A percentile compares a stretch with the other conserved stretches of the same genome.
phyloP scores from a whole-genome alignment of 1,284 basidiomycete species.

The Macrocybe sp. region DNA sequence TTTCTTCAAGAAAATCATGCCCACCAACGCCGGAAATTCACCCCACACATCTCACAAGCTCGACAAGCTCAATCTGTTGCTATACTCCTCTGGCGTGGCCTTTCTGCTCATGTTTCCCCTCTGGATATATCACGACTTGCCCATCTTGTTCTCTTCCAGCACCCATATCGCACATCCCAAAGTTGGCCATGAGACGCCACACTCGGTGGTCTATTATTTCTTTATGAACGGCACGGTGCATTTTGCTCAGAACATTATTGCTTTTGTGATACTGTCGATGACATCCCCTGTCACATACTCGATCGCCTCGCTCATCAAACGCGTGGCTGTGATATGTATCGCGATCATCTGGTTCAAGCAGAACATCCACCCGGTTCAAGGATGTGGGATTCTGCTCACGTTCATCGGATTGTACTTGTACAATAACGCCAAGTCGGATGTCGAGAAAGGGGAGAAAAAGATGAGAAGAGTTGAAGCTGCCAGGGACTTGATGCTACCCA shows the following conservation, averaged over 20 bases:
- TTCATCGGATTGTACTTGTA: conserved; percentile 95
- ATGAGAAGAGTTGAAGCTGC: conserved; percentile 81
- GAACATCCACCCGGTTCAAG: conserved; percentile 81
- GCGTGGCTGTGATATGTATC: conserved; percentile 96
- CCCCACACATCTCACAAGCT: conserved; percentile 66
- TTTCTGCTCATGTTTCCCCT: conserved; percentile 94
- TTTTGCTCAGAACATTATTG: conserved; percentile 96
- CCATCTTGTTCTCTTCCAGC: conserved; percentile 46
- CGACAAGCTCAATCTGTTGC: conserved; percentile 95
- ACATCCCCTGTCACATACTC: conserved; percentile 99
- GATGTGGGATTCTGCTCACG: conserved; percentile 83
- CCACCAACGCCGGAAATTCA: conserved; percentile 47
- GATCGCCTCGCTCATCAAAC: conserved; percentile 96
- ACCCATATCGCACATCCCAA: conserved; percentile 43
- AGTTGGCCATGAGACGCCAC: conserved; percentile 42
- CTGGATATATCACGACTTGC: conserved; percentile 86
- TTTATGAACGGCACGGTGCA: conserved; percentile 93
- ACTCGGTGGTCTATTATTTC: conserved; percentile 71
- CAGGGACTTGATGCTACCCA: conserved; percentile 68
- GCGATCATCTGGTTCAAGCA: conserved; percentile 98
- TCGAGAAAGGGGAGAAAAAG: conserved; percentile 90
- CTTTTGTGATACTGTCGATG: conserved; percentile 92
- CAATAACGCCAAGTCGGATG: conserved; percentile 89
- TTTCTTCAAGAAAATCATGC: conserved; percentile 99
- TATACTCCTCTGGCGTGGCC: conserved; percentile 94